Evolutionary conservation across 1,284 basidiomycete genomes (phyloP), one percentile per base, ranked within the genome.

Genomic region (Ceratobasidium sp.): DNA sequence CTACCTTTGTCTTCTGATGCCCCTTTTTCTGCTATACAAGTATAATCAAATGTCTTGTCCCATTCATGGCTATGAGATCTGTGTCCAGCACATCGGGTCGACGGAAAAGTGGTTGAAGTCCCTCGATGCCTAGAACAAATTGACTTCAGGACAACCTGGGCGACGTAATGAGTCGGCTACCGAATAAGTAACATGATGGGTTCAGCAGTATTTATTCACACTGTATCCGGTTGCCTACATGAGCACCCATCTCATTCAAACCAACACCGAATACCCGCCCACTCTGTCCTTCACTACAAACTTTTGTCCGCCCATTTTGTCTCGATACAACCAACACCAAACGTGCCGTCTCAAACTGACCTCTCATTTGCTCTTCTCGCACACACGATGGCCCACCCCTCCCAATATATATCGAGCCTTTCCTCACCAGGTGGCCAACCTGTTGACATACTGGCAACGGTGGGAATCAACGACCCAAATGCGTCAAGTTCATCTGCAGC

Each of bases 301-400:
- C 59, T 4, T 64, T 64, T 64, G 49, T 64, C 49, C 27, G 7
- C 59, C 36, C 13, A 19, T 41, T 64, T 42, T 27, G 23, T 29
- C 59, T n/a, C n/a, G 11, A 19, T 23, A 25, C 3, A 11, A 27
- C 49, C 49, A 52, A 25, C 16, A 14, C 46, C n/a, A 14, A 13
- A 14, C 27, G 6, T 23, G 25, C 23, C 19, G 19, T 59, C 58
- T 60, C 46, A 60, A 60, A 60, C 47, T 60, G 29, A 30, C n/a
- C 23, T 29, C 21, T 19, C n/a, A 3, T 27, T 36, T 59, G 30
- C 57, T 44, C 27, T 4, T 47, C 29, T 59, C 6, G 57, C 21
- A 21, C 25, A 27, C 25, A 46, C 14, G 16, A n/a, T n/a, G 42
- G 27, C 33, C 33, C 42, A n/a, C 21, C 29, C 14, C 58, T 46